phyloP scores from a whole-genome alignment of 352 stramenopile species.

The Pythium rishiriense region DNA sequence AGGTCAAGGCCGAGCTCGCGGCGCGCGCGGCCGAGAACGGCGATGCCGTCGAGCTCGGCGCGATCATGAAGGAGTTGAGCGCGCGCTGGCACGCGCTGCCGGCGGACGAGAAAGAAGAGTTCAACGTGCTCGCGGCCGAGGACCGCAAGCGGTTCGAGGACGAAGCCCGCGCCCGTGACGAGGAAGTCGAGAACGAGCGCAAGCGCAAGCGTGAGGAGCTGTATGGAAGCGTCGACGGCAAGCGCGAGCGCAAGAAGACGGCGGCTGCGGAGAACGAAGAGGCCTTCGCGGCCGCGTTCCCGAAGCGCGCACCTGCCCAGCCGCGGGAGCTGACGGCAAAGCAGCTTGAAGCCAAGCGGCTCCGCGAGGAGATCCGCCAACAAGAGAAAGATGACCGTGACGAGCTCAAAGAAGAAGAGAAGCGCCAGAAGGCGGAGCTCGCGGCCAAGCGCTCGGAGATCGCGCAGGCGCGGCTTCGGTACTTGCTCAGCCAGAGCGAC shows the following conservation, averaged over 20 bases:
- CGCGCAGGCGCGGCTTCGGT: conserved; percentile 88
- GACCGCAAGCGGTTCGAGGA: conserved; percentile 76
- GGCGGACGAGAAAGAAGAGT: conserved; percentile 65
- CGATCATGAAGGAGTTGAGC: conserved; percentile 75
- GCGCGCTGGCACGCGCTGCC: conserved; percentile 73
- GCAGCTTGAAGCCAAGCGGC: conserved; percentile 65
- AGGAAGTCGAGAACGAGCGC: conserved; percentile 69
- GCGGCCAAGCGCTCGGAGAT: conserved; percentile 79
- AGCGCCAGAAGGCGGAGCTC: conserved; percentile 78
- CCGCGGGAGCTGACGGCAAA: conserved; percentile 65
- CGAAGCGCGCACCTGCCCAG: conserved; percentile 35
- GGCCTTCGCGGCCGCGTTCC: conserved; percentile 24
- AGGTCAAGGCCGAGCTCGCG: conserved; percentile 59
- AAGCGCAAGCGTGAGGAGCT: conserved; percentile 76
- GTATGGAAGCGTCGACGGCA: conserved; percentile 71
- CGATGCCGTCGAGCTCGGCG: conserved; percentile 61
- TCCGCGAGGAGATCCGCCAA: conserved; percentile 73
- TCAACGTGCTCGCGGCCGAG: conserved; percentile 53
- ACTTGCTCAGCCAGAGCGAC: conserved; percentile 95
- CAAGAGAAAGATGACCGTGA: conserved; percentile 70
- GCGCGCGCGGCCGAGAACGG: conserved; percentile 41
- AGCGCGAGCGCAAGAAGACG: conserved; percentile 76
- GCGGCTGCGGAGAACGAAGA: conserved; percentile 30
- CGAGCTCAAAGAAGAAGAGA: conserved; percentile 74
- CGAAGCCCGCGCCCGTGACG: conserved; percentile 70